These are phyloP conservation scores for Anaeromyces robustus DNA, from an alignment of 192 early-diverging fungal genomes.

Conservation along the genomic window DNA sequence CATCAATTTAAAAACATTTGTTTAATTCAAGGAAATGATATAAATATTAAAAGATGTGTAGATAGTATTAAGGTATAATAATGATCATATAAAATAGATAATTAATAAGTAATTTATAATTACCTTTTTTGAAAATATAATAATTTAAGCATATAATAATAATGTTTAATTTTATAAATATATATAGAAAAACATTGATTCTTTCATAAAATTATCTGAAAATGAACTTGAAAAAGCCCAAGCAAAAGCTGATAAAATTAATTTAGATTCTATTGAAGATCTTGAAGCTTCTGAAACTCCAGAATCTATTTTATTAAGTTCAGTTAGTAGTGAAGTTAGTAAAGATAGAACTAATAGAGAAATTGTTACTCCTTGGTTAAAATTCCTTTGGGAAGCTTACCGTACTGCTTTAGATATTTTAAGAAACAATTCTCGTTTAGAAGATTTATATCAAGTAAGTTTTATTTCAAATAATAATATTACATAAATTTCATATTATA, in stretches of 20 bases:
- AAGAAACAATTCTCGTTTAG: slow-evolving; percentile 89
- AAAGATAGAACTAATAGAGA: slow-evolving; percentile 96
- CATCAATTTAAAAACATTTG: slow-evolving; percentile 95
- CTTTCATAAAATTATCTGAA: slow-evolving; percentile 75
- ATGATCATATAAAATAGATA: neutral
- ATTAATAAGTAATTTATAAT: too few species aligned
- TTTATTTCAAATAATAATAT: neutral
- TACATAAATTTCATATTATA: too few species aligned
- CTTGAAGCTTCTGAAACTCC: slow-evolving; percentile 93
- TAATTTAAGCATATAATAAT: too few species aligned
- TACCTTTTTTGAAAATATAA: neutral
- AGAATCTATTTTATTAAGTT: slow-evolving; percentile 88
- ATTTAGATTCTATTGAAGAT: slow-evolving; percentile 73
- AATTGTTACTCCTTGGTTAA: slow-evolving; percentile 96
- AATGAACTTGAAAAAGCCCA: slow-evolving; percentile 80
- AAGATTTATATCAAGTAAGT: slow-evolving; percentile 73
- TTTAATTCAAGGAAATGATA: neutral
- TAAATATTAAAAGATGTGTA: neutral
- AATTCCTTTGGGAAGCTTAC: slow-evolving; percentile 99
- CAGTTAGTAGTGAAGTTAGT: slow-evolving; percentile 82
- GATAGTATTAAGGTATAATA: neutral
- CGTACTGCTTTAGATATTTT: slow-evolving; percentile 90
- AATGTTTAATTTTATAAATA: neutral
- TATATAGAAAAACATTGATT: slow-evolving; percentile 60
- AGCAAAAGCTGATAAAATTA: slow-evolving; percentile 76